phyloP scores from a whole-genome alignment of 129 eudicot species.

The Dittrichia graveolens region DNA sequence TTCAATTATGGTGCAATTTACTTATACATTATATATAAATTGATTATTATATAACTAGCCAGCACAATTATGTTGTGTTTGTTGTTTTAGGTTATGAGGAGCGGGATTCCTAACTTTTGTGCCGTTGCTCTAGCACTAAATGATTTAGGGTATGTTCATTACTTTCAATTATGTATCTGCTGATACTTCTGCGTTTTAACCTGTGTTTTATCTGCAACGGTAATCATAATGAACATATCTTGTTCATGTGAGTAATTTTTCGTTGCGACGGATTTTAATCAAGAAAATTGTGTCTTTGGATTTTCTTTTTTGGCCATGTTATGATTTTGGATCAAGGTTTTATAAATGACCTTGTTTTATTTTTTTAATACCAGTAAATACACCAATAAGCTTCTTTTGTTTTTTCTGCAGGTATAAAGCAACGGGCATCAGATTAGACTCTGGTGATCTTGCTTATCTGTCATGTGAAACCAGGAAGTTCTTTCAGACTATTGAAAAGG shows the following conservation, averaged over 20 bases:
- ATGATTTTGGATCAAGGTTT: too few relatives aligned
- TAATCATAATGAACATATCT: neutral
- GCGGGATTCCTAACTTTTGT: conserved; percentile 95
- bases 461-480: conserved; percentile 89
- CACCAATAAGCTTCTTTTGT: neutral
- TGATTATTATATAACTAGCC: neutral
- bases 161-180: conserved; percentile 1
- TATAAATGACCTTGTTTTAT: neutral
- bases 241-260: too few relatives aligned
- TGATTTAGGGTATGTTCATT: conserved; percentile 74
- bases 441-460: conserved; percentile 95
- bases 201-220: neutral
- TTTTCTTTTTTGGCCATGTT: too few relatives aligned
- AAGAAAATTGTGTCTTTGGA: too few relatives aligned
- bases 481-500: conserved; percentile 72
- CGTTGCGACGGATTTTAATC: too few relatives aligned
- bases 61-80: neutral
- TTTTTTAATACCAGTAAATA: neutral
- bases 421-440: conserved; percentile 82
- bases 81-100: conserved; percentile 74
- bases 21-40: neutral
- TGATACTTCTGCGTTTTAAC: neutral
- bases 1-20: neutral
- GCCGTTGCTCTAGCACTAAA: conserved; percentile 95
- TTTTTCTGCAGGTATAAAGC: conserved; percentile 79